These are phyloP conservation scores for Penicillium griseofulvum DNA, from an alignment of 2,329 filamentous ascomycete species.

Conservation along the genomic window DNA sequence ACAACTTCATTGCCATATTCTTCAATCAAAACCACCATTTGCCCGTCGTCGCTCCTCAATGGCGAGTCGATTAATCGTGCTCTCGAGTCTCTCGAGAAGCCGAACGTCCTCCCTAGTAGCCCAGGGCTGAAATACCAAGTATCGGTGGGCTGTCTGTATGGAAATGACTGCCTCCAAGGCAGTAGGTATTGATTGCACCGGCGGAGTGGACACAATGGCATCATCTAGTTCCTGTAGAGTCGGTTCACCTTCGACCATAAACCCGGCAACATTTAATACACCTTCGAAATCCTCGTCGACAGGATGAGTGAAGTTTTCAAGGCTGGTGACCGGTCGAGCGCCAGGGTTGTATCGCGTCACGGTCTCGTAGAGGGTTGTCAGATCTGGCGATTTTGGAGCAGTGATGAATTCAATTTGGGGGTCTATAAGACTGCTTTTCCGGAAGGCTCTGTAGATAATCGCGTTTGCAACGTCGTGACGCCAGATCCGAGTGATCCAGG, in stretches of 20 bases:
- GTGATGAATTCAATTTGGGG: not conserved
- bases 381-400: slow-evolving; percentile 1
- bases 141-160: slow-evolving; percentile 8
- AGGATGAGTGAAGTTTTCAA: slow-evolving; percentile 4
- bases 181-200: not conserved
- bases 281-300: not conserved
- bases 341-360: not conserved
- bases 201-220: not conserved
- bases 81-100: slow-evolving; percentile 1
- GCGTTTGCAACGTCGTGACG: slow-evolving; percentile 5
- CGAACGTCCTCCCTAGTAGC: slow-evolving; percentile 1
- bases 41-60: not conserved
- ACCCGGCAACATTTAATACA: not conserved
- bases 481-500: slow-evolving; percentile 9
- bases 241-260: not conserved
- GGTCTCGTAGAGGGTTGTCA: slow-evolving; percentile 4
- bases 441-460: slow-evolving; percentile 9
- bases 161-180: not conserved
- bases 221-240: slow-evolving; percentile 2
- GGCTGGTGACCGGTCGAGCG: not conserved
- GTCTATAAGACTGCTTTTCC: slow-evolving; percentile 7
- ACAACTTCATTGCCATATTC: not conserved
- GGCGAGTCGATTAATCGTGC: not conserved
- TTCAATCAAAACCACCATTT: not conserved
- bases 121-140: slow-evolving; percentile 4